These are phyloP conservation scores for Coleophoma crateriformis DNA, from an alignment of 2,329 filamentous ascomycete genomes.

Conservation along the genomic window DNA sequence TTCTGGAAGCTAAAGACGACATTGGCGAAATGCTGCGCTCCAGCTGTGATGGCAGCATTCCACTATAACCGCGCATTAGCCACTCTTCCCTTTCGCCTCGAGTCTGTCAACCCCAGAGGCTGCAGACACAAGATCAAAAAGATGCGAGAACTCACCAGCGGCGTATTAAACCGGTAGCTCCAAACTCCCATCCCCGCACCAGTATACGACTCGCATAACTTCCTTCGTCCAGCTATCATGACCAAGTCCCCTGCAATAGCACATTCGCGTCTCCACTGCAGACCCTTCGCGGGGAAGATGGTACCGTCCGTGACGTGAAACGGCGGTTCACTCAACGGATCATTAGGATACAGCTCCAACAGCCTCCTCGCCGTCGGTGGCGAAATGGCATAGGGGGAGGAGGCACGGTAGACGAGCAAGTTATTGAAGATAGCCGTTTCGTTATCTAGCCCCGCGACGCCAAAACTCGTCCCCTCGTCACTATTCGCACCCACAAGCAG, in stretches of 20 bases:
- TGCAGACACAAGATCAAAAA: neutral
- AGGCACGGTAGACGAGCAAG: slow-evolving; percentile 35
- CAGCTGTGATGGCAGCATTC: slow-evolving; percentile 32
- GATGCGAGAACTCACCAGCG: slow-evolving; percentile 13
- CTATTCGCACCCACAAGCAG: slow-evolving; percentile 42
- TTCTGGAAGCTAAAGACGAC: slow-evolving; percentile 47
- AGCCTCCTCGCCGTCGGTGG: slow-evolving; percentile 36
- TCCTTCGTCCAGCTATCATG: slow-evolving; percentile 41
- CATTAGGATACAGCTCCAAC: slow-evolving; percentile 41
- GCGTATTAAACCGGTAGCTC: slow-evolving; percentile 44
- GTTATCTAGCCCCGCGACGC: slow-evolving; percentile 33
- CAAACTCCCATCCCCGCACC: slow-evolving; percentile 30
- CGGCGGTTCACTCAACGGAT: slow-evolving; percentile 40
- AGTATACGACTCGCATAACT: slow-evolving; percentile 36
- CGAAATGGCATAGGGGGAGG: slow-evolving; percentile 33
- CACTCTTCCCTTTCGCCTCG: neutral
- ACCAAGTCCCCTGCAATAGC: slow-evolving; percentile 42
- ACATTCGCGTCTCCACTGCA: slow-evolving; percentile 38
- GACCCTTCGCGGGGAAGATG: slow-evolving; percentile 27
- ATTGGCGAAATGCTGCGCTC: slow-evolving; percentile 42
- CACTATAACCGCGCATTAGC: slow-evolving; percentile 17
- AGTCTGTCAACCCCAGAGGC: too few relatives aligned
- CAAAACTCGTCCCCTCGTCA: slow-evolving; percentile 40
- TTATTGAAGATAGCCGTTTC: slow-evolving; percentile 36
- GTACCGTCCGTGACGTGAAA: slow-evolving; percentile 30